A percentile compares a stretch with the other conserved stretches of the same genome.
These are phyloP conservation scores for Chalciporus piperatus DNA, from an alignment of 768 basidiomycete genomes.

Conservation along the genomic window DNA sequence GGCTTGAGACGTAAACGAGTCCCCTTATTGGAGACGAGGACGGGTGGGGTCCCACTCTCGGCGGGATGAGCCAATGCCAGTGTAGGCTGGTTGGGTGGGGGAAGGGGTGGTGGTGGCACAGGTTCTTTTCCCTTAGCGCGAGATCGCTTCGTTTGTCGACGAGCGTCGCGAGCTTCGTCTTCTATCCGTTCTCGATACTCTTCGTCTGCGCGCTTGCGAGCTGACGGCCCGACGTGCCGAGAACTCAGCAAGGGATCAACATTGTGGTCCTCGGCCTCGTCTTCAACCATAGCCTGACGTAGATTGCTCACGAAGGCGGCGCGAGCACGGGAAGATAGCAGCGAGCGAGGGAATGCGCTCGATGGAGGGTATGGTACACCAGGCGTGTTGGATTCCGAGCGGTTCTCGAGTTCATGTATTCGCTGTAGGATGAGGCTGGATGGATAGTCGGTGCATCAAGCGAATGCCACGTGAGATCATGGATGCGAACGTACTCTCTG, in stretches of 20 bases:
- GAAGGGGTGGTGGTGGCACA: constrained; percentile 16
- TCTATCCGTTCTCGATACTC: constrained; percentile 41
- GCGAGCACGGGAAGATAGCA: constrained; percentile 42
- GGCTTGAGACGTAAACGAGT: constrained; percentile 50
- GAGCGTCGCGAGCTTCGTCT: constrained; percentile 44
- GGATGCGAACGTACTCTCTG: constrained; percentile 47
- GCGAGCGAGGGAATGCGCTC: constrained; percentile 48
- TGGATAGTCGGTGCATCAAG: constrained; percentile 6
- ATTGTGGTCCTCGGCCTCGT: constrained; percentile 41
- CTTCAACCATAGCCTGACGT: constrained; percentile 46
- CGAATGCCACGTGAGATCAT: background rate
- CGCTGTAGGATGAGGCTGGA: constrained; percentile 54
- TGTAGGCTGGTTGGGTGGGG: constrained; percentile 17
- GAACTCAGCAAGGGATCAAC: constrained; percentile 46
- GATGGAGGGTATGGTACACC: constrained; percentile 38
- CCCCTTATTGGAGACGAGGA: constrained; percentile 47
- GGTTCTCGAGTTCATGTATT: constrained; percentile 57
- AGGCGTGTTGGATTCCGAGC: constrained; percentile 32
- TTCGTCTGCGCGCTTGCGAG: constrained; percentile 44
- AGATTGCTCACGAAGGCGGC: constrained; percentile 46
- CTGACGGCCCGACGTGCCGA: constrained; percentile 44
- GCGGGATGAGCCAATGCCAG: constrained; percentile 22
- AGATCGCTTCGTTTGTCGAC: constrained; percentile 34
- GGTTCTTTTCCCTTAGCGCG: constrained; percentile 41
- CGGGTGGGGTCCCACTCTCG: constrained; percentile 22